Evolutionary conservation across 495 filamentous ascomycete genomes (phyloP).

Genomic region (Tuber brumale): DNA sequence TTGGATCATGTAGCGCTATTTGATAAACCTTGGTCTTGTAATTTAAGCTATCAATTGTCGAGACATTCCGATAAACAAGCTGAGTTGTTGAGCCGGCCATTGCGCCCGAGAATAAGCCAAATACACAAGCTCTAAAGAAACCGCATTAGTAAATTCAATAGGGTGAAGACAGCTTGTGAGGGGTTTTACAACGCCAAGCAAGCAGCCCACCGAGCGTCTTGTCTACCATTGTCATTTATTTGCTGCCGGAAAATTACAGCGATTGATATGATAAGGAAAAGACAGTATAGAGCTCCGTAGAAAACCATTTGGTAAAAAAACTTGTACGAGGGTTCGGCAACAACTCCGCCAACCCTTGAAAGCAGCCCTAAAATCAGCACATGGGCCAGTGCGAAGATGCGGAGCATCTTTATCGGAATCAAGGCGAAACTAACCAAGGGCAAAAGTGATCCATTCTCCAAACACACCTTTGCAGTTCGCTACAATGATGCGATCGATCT

Average conservation of each 20-base stretch:
- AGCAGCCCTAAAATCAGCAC: constrained; percentile 9
- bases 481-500: constrained; percentile 78
- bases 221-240: constrained; percentile 12
- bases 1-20: constrained; percentile 67
- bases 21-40: constrained; percentile 58
- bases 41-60: constrained; percentile 72
- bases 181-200: constrained; percentile 12
- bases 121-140: constrained; percentile 51
- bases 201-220: constrained; percentile 33
- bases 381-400: neutral
- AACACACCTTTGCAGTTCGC: constrained; percentile 71
- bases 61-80: constrained; percentile 63
- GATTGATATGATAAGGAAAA: constrained; percentile 55
- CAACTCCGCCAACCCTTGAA: constrained; percentile 72
- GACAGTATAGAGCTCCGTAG: constrained; percentile 63
- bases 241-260: constrained; percentile 48
- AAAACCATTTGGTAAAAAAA: constrained; percentile 81
- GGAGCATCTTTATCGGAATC: neutral
- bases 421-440: constrained; percentile 58
- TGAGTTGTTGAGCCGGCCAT: constrained; percentile 68
- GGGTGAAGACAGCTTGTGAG: neutral
- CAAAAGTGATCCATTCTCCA: constrained; percentile 91
- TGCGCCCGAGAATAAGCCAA: constrained; percentile 64
- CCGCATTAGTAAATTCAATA: constrained; percentile 20
- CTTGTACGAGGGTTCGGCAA: constrained; percentile 78